A percentile compares a stretch with the other conserved stretches of the same genome.
Evolutionary conservation across 129 eudicot species (phyloP).

Genomic region (Logfia minima): DNA sequence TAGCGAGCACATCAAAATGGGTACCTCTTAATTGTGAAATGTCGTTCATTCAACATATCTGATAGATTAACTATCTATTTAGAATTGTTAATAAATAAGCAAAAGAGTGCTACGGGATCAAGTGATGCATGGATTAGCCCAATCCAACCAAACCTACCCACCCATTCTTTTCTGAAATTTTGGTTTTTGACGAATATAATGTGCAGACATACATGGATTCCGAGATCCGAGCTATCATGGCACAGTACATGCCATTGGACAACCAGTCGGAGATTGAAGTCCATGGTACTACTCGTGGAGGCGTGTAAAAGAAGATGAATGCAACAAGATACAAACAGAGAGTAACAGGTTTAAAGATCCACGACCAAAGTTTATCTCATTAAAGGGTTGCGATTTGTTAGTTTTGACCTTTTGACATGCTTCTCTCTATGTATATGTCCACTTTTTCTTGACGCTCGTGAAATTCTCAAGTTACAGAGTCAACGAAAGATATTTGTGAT

Average conservation of each 20-base stretch:
- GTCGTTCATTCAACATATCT: neutral
- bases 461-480: conserved; percentile 2
- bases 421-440: conserved; percentile 30
- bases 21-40: neutral
- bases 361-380: conserved; percentile 15
- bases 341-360: conserved; percentile 21
- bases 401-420: conserved; percentile 7
- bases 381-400: conserved; percentile 20
- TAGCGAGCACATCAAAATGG: neutral
- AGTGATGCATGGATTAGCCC: neutral
- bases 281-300: conserved; percentile 50
- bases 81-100: neutral
- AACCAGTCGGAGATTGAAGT: conserved; percentile 73
- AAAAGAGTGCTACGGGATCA: neutral
- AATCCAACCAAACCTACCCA: neutral
- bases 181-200: conserved; percentile 9
- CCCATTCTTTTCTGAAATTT: neutral
- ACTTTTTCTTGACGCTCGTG: conserved; percentile 19
- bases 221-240: conserved; percentile 97
- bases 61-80: neutral
- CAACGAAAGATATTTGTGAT: conserved; percentile 24
- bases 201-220: conserved; percentile 92
- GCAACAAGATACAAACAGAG: conserved; percentile 12
- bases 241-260: conserved; percentile 98
- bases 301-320: conserved; percentile 36